Conservation (phyloP, 495 filamentous ascomycete species). For the Thermochaetoides thermophila region DNA sequence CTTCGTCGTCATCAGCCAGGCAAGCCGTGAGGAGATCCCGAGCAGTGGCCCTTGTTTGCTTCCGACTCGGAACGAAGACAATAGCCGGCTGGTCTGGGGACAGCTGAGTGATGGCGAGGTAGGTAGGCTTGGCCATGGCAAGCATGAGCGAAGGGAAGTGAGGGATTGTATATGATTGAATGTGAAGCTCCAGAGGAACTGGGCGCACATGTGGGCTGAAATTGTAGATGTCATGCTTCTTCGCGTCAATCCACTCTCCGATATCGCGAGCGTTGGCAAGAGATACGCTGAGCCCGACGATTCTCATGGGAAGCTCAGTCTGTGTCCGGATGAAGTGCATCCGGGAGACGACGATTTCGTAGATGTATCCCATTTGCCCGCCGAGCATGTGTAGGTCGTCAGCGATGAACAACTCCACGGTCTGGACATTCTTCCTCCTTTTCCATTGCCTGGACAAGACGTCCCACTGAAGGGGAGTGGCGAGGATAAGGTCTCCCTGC, state of each 20-base stretch:
- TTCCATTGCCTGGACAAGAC: constrained; percentile 92
- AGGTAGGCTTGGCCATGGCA: constrained; percentile 90
- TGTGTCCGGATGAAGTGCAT: constrained; percentile 95
- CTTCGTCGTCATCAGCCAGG: constrained; percentile 79
- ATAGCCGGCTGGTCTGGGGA: constrained; percentile 81
- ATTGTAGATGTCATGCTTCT: constrained; percentile 95
- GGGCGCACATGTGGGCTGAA: constrained; percentile 87
- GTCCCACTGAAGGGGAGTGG: constrained; percentile 91
- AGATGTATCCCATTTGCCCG: constrained; percentile 75
- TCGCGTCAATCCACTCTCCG: constrained; percentile 98
- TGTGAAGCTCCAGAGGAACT: constrained; percentile 80
- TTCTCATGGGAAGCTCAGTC: constrained; percentile 68
- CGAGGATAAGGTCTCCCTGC: constrained; percentile 77
- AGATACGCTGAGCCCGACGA: constrained; percentile 83
- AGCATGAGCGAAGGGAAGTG: constrained; percentile 98
- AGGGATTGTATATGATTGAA: constrained; percentile 89
- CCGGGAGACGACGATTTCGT: constrained; percentile 89
- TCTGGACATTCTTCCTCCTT: constrained; percentile 84
- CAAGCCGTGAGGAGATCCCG: constrained; percentile 75
- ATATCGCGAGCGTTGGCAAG: constrained; percentile 86
- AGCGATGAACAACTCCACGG: constrained; percentile 80
- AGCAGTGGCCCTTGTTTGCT: constrained; percentile 82
- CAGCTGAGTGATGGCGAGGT: constrained; percentile 68
- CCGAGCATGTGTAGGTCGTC: constrained; percentile 97
- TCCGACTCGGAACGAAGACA: constrained; percentile 82